Percentiles rank a stretch among this genome's conserved stretches.
Conservation (phyloP, 495 filamentous ascomycete species). For the Lasiosphaeriaceae sp. region DNA sequence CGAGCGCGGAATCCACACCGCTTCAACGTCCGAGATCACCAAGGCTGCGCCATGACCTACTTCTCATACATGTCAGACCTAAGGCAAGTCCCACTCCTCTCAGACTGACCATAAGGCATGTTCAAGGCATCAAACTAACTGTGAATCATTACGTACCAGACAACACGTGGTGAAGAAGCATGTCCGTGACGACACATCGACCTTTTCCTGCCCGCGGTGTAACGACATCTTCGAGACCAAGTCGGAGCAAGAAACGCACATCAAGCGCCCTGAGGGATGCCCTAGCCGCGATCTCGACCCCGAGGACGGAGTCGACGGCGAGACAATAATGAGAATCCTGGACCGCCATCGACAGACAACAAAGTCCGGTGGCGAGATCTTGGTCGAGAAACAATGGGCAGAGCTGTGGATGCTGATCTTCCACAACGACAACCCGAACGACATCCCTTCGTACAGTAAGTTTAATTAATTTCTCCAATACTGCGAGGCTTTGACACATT, state of each 20-base stretch:
- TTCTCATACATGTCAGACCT: slow-evolving; percentile 11
- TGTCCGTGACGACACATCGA: neutral
- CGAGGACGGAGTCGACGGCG: slow-evolving; percentile 6
- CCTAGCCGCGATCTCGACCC: neutral
- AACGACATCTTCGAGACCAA: slow-evolving; percentile 2
- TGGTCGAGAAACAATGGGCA: neutral
- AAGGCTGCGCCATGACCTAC: slow-evolving; percentile 7
- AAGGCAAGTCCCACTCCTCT: neutral
- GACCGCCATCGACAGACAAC: neutral
- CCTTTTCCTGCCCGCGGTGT: neutral
- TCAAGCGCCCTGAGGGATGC: neutral
- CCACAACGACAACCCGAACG: neutral
- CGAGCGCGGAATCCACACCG: slow-evolving; percentile 4
- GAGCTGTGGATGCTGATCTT: neutral
- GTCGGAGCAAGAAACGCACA: neutral
- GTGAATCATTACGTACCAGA: neutral
- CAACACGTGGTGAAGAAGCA: slow-evolving; percentile 11
- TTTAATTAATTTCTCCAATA: neutral
- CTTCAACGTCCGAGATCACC: slow-evolving; percentile 9
- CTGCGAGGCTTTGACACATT: neutral
- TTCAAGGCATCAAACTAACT: neutral
- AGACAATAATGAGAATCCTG: neutral
- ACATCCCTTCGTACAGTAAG: neutral
- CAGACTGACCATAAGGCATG: neutral
- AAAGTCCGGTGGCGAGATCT: neutral